A percentile compares a stretch with the other conserved stretches of the same genome.
Evolutionary conservation across 768 basidiomycete species (phyloP).

Genomic region (Collybiopsis luxurians): DNA sequence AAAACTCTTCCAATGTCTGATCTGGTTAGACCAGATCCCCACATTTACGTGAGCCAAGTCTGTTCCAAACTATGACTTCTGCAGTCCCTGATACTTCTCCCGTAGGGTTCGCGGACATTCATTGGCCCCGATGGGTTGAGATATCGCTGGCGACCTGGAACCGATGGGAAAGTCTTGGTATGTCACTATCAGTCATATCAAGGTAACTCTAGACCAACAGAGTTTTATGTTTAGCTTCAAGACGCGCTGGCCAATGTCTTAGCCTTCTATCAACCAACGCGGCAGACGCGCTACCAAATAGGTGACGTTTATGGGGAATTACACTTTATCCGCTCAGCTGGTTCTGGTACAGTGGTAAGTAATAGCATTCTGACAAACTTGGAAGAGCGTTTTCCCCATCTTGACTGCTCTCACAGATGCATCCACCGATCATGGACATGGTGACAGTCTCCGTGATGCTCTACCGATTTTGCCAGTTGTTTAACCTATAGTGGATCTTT

Average conservation of each 20-base stretch:
- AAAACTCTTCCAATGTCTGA: slow-evolving; percentile 80
- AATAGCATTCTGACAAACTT: no score
- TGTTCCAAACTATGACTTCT: slow-evolving; percentile 4
- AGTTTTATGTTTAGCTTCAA: slow-evolving; percentile 68
- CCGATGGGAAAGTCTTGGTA: slow-evolving; percentile 59
- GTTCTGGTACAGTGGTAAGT: slow-evolving; percentile 76
- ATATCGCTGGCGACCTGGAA: slow-evolving; percentile 79
- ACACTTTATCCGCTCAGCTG: slow-evolving; percentile 76
- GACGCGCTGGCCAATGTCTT: slow-evolving; percentile 67
- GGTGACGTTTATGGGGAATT: slow-evolving; percentile 87
- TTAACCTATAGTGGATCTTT: slow-evolving; percentile 37
- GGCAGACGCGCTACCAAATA: slow-evolving; percentile 77
- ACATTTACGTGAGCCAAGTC: slow-evolving; percentile 48
- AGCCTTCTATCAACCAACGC: slow-evolving; percentile 77
- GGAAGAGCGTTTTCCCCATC: no score
- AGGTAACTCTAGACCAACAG: no score
- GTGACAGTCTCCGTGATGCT: slow-evolving; percentile 85
- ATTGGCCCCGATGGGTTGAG: slow-evolving; percentile 79
- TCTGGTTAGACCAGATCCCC: slow-evolving; percentile 69
- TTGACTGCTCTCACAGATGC: no score
- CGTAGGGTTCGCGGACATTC: slow-evolving; percentile 65
- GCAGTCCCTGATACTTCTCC: slow-evolving; percentile 14
- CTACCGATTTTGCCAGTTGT: slow-evolving; percentile 69
- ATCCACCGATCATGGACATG: slow-evolving; percentile 88
- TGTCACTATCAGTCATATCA: no score